Evolutionary conservation across 2,329 filamentous ascomycete species (phyloP), one percentile per base, ranked within the genome.

Genomic region (Penicillium sclerotigenum): DNA sequence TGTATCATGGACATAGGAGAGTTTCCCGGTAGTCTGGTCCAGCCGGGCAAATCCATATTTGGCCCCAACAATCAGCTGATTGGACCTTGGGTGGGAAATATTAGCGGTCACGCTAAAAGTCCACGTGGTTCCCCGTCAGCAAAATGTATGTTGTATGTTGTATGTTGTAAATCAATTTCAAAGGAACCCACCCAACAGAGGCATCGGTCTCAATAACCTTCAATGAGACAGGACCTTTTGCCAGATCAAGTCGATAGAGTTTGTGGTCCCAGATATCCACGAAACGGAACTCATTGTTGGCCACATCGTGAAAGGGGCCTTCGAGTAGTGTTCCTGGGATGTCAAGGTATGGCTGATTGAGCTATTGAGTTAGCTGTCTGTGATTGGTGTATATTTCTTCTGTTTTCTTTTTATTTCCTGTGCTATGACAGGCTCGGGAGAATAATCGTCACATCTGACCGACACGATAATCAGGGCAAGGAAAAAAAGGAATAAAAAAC

Each of bases 1-100:
- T 54, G 80, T 79, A 61, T 81, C 79, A 63, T 78, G 78, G 63
- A 87, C 76, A 72, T 85, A 85, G 51, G 77, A 75, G 61, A 82
- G 77, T 56, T 80, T 75, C 58, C 80, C 80, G 1, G 81, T 83
- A 53, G 75, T 68, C 55, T 87, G 84, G 70, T 96, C 84, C 63
- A 93, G 81, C 50, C 90, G 79, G n/a, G 90, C 91, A 65, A 90
- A 84, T 57, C 91, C 91, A 71, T 87, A 83, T 78, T 96, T 96
- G 70, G 89, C 85, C 42, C 87, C 91, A 64, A 93, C 83, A 54
- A 90, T 78, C 71, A 96, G 87, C 68, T 86, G 84, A 47, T 88
- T 63, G 49, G 56, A 46, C 53, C 67, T 84, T 61, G 85, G n/a
- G n/a, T n/a, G 82, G 62, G 84, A 81, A 53, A 96, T 90, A 73